Evolutionary conservation across 176 grass and related monocot genomes (phyloP), one percentile per base, ranked within the genome.

Genomic region (Paspalum vaginatum): DNA sequence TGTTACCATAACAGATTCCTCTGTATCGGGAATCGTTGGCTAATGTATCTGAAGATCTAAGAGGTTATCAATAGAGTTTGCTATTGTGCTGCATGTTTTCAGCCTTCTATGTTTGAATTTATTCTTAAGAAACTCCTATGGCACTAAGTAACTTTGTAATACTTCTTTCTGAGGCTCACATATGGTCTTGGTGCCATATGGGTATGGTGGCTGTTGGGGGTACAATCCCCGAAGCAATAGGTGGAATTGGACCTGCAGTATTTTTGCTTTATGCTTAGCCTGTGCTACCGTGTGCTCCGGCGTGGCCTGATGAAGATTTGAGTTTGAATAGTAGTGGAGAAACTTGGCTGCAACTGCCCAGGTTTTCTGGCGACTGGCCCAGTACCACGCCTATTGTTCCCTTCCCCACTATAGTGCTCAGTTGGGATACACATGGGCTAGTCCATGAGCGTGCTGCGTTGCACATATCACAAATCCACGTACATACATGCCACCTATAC

Each of bases 21-120:
- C 17, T 26, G 44, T 64, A 40, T 32, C 20, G 2, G 12, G 69
- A 50, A 80, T 46, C 39, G n/a, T 15, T 55, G 57, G 38, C 66
- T 58, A 20, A 83, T 83, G 65, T 87, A 83, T 78, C 32, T n/a
- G 16, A 78, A 83, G 67, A 83, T 83, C 10, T 73, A 21, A n/a
- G 41, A 58, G 11, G 27, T 64, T 53, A 24, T 73, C 2, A 63
- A 79, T 53, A 47, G 25, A 56, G 65, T 74, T 78, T 76, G 49
- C 82, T 71, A 42, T 17, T 41, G 40, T 63, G 22, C 5, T 16
- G 48, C 20, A 5, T 16, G 13, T 16, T 63, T 61, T 76, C 25
- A 37, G 11, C 38, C 20, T 16, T 56, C 5, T 76, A 63, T 20
- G 4, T 47, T 82, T 2, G 7, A 47, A 52, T 56, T 50, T 18